Evolutionary conservation across 257 asterid genomes (phyloP).

Genomic region (Solanum corneliomulleri): DNA sequence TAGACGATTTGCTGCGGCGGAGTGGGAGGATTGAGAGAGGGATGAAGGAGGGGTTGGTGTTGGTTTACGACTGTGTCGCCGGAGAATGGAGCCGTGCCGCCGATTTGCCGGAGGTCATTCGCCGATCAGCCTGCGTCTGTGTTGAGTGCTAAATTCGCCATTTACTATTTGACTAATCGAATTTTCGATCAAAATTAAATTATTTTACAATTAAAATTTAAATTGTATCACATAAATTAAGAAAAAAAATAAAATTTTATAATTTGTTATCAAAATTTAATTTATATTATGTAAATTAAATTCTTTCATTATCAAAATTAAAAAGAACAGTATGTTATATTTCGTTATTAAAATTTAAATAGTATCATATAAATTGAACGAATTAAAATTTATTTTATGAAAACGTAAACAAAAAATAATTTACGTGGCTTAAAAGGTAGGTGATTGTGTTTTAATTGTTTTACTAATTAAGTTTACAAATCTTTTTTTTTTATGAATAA

Average conservation of each 20-base stretch:
- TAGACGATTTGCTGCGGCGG: slow-evolving; percentile 61
- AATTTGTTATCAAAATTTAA: too few species aligned
- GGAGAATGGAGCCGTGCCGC: slow-evolving; percentile 69
- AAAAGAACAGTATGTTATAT: too few species aligned
- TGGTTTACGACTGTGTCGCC: slow-evolving; percentile 44
- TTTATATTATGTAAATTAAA: too few species aligned
- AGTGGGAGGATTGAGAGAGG: slow-evolving; percentile 66
- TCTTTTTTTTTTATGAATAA: neutral
- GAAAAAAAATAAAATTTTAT: rapidly evolving
- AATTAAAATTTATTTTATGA: neutral
- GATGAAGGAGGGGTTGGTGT: slow-evolving; percentile 52
- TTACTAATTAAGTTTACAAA: neutral
- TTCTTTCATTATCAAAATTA: too few species aligned
- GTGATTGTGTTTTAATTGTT: neutral
- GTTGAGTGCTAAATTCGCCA: slow-evolving; percentile 38
- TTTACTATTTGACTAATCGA: neutral
- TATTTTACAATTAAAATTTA: too few species aligned
- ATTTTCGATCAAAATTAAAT: neutral
- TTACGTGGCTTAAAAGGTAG: neutral
- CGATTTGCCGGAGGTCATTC: slow-evolving; percentile 65
- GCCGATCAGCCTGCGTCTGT: slow-evolving; percentile 91
- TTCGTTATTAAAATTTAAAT: too few species aligned
- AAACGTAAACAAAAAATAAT: neutral
- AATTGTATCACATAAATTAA: neutral
- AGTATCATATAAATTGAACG: rapidly evolving